A percentile compares a stretch with the other conserved stretches of the same genome.
Evolutionary conservation across 768 basidiomycete species (phyloP).

Genomic region (Mycena capillaripes): DNA sequence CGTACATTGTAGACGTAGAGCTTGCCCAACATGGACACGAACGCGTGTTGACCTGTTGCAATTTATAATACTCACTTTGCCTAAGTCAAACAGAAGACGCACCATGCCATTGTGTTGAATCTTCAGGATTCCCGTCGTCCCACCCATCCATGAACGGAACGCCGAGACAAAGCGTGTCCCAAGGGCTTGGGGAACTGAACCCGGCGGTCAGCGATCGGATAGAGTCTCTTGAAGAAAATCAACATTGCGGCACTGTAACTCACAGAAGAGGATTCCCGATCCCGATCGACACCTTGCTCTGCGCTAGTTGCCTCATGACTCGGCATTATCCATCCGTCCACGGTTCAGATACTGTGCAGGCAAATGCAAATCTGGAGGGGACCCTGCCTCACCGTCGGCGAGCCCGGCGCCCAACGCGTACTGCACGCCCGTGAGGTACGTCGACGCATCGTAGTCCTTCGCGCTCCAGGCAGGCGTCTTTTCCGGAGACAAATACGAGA

Average conservation of each 20-base stretch:
- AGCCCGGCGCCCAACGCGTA: slow-evolving; percentile 12
- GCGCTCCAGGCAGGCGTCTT: slow-evolving; percentile 5
- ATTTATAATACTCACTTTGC: not conserved
- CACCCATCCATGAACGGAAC: slow-evolving; percentile 11
- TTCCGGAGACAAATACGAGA: not conserved
- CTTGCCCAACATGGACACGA: slow-evolving; percentile 6
- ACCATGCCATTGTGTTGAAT: slow-evolving; percentile 13
- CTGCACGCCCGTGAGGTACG: not conserved
- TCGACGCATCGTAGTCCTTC: not conserved
- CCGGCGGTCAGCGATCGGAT: not conserved
- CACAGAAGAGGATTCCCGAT: slow-evolving; percentile 11
- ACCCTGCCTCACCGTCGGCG: not conserved
- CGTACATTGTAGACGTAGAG: slow-evolving; percentile 22
- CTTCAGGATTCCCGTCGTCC: not conserved
- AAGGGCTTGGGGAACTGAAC: slow-evolving; percentile 17
- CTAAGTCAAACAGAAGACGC: not conserved
- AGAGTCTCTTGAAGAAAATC: too few relatives aligned
- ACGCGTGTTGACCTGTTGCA: slow-evolving; percentile 8
- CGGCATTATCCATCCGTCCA: not conserved
- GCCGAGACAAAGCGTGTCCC: slow-evolving; percentile 14
- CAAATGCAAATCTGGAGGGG: not conserved
- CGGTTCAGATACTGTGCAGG: slow-evolving; percentile 9
- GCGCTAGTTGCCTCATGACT: slow-evolving; percentile 9
- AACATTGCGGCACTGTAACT: not conserved
- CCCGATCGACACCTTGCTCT: slow-evolving; percentile 20